These are phyloP conservation scores for Atkinsonella hypoxylon DNA, from an alignment of 2,329 filamentous ascomycete species.

Conservation along the genomic window DNA sequence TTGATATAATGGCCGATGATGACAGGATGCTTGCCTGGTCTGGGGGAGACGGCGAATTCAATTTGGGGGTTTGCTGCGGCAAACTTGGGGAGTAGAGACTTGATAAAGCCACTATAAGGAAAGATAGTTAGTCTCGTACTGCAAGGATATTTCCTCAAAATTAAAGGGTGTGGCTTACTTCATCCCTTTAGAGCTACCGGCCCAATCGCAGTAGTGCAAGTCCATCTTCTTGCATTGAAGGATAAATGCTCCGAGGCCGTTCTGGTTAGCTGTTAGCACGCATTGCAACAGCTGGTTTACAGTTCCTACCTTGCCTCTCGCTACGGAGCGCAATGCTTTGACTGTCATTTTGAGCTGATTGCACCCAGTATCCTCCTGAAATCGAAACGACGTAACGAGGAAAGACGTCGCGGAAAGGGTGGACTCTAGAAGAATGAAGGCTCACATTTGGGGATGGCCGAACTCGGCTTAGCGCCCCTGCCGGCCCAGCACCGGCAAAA, in stretches of 20 bases:
- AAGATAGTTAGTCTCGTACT: neutral
- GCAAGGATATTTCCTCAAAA: neutral
- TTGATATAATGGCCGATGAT: constrained; percentile 90
- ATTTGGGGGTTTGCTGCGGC: constrained; percentile 73
- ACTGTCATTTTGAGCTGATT: constrained; percentile 39
- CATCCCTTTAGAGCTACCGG: constrained; percentile 88
- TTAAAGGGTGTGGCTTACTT: constrained; percentile 43
- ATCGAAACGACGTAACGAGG: constrained; percentile 11
- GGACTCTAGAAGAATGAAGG: constrained; percentile 6
- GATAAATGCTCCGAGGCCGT: constrained; percentile 93
- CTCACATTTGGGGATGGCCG: constrained; percentile 4
- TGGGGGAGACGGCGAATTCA: constrained; percentile 83
- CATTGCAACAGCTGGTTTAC: neutral
- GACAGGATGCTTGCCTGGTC: constrained; percentile 80
- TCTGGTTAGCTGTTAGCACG: constrained; percentile 39
- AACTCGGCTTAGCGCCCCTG: constrained; percentile 15
- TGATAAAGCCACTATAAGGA: constrained; percentile 60
- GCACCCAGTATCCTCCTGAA: constrained; percentile 16
- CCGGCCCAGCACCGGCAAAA: constrained; percentile 14
- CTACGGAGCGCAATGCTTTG: constrained; percentile 38
- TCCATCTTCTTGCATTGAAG: constrained; percentile 93
- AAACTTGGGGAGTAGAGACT: constrained; percentile 63
- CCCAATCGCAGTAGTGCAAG: constrained; percentile 96
- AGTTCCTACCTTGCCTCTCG: constrained; percentile 37
- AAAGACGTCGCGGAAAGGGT: constrained; percentile 9